Evolutionary conservation across 805 yeast genomes (phyloP), one percentile per base, ranked within the genome.

Genomic region (Zygotorulaspora sp.): DNA sequence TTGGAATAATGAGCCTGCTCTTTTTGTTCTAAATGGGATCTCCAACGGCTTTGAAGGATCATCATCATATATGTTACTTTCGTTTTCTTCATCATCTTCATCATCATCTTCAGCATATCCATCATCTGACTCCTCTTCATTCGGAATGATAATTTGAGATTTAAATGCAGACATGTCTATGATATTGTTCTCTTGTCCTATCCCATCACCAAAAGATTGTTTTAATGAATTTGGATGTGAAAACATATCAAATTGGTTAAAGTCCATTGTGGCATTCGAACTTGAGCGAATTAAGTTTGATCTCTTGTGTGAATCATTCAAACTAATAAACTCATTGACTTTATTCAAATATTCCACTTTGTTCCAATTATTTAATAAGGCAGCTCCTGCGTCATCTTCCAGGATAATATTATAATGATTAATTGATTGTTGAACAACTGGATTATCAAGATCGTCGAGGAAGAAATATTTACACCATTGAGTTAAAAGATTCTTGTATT

Each of bases 41-140:
- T 58, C 63, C 29, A 58, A 36, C 3, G 58, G 61, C 27, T 40
- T 44, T 10, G 41, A 36, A 26, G 45, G 48, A 5, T 43, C 49
- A 24, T 48, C 51, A 34, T 50, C 41, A 3, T 37, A 36, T 22
- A 32, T 36, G 14, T 38, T 35, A 25, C 29, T 38, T 12, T 50
- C 49, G 11, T 44, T 52, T 20, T 49, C 52, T 25, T 38, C 40
- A 8, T 51, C 45, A 2, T 51, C 56, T 18, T 47, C 57, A 14
- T 58, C 63, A 32, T 55, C 61, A 35, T 56, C 59, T 36, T 57
- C 62, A 37, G 55, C 62, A 0, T 51, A 54, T 35, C 55, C 55
- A 14, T 60, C 62, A 19, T 55, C 62, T 28, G 55, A 60, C 2
- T 53, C 44, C 15, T 54, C 55, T 5, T 52, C 59, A 24, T 42